A percentile compares a stretch with the other conserved stretches of the same genome.
These are phyloP conservation scores for Cyclotella cryptica DNA, from an alignment of 108 stramenopile species.

Conservation along the genomic window DNA sequence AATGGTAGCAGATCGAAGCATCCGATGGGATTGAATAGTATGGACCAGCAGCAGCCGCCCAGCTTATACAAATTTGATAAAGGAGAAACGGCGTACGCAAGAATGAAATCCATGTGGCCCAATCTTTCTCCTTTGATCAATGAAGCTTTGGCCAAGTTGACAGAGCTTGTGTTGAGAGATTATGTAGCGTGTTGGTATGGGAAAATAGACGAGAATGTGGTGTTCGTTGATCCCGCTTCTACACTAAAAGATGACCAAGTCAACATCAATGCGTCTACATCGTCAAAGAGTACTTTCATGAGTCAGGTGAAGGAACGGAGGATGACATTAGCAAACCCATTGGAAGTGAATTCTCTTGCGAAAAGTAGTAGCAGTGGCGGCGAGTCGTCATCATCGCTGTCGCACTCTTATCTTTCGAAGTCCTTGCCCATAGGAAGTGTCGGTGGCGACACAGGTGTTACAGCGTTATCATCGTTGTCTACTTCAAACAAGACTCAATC, in stretches of 20 bases:
- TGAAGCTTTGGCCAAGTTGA: conserved; percentile 68
- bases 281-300: neutral
- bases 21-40: neutral
- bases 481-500: neutral
- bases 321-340: neutral
- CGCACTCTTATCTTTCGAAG: conserved; percentile 1
- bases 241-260: neutral
- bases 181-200: conserved; percentile 70
- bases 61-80: conserved; percentile 46
- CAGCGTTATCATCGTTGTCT: conserved; percentile 4
- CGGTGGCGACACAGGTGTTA: neutral
- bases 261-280: neutral
- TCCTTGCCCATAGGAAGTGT: neutral
- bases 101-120: conserved; percentile 75
- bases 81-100: conserved; percentile 31
- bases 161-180: conserved; percentile 82
- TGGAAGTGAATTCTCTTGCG: too few relatives aligned
- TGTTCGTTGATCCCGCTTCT: conserved; percentile 28
- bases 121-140: conserved; percentile 60
- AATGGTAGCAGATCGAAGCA: conserved; percentile 23
- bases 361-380: too few relatives aligned
- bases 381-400: neutral
- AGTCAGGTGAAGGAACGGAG: conserved; percentile 12
- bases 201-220: conserved; percentile 53
- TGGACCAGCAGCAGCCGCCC: neutral